phyloP scores from a whole-genome alignment of 2,329 filamentous ascomycete species.

The Canariomyces notabilis region DNA sequence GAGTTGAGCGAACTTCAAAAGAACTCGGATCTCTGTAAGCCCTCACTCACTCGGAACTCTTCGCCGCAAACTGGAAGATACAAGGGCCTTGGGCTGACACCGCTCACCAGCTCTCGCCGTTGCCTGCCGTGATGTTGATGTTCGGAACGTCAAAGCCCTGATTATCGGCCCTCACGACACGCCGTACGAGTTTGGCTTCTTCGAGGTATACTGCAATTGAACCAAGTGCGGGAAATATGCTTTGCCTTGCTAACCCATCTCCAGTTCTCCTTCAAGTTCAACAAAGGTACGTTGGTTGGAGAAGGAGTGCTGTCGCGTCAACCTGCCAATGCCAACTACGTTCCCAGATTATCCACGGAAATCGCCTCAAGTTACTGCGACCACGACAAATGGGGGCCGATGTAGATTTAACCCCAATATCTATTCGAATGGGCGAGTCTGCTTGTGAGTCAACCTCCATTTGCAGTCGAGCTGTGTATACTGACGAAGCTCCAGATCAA shows the following conservation, averaged over 20 bases:
- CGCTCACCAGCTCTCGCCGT: slow-evolving; percentile 67
- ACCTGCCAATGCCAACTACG: slow-evolving; percentile 10
- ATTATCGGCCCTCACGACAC: slow-evolving; percentile 92
- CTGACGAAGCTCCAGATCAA: slow-evolving; percentile 56
- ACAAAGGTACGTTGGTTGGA: slow-evolving; percentile 52
- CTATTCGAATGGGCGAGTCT: slow-evolving; percentile 86
- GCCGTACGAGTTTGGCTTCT: slow-evolving; percentile 96
- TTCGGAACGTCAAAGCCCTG: slow-evolving; percentile 79
- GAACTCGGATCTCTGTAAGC: slow-evolving; percentile 74
- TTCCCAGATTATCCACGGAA: slow-evolving; percentile 74
- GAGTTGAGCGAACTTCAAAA: slow-evolving; percentile 84
- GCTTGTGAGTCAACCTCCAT: slow-evolving; percentile 59
- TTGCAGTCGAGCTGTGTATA: not conserved
- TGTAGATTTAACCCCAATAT: slow-evolving; percentile 97
- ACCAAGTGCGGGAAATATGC: not conserved
- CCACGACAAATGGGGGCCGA: slow-evolving; percentile 83
- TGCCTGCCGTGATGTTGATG: slow-evolving; percentile 79
- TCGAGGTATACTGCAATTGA: slow-evolving; percentile 59
- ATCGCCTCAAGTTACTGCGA: slow-evolving; percentile 56
- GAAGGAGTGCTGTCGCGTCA: not conserved
- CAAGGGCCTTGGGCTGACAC: slow-evolving; percentile 15
- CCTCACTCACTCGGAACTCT: slow-evolving; percentile 2
- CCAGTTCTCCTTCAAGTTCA: slow-evolving; percentile 73
- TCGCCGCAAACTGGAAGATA: too few species aligned
- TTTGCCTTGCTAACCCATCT: slow-evolving; percentile 26